phyloP scores from a whole-genome alignment of 2,329 filamentous ascomycete species.

The Fusarium transvaalense region DNA sequence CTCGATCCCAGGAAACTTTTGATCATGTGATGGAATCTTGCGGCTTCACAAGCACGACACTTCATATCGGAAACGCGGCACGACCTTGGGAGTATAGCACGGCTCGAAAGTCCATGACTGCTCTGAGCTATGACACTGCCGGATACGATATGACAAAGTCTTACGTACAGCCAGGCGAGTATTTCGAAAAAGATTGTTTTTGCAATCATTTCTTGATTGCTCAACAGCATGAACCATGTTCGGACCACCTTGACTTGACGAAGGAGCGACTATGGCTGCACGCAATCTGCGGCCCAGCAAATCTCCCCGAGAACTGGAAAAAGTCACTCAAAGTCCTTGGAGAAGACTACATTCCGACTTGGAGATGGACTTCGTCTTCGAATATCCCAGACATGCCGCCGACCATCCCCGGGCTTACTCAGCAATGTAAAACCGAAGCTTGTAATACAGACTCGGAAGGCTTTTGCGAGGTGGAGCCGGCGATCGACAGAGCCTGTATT shows the following conservation, averaged over 20 bases:
- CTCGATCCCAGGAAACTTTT: slow-evolving; percentile 3
- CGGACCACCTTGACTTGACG: neutral
- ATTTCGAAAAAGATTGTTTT: slow-evolving; percentile 37
- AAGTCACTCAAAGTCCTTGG: neutral
- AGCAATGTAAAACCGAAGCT: neutral
- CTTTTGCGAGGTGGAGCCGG: neutral
- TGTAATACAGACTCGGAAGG: neutral
- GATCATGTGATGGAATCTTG: slow-evolving; percentile 17
- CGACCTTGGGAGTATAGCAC: slow-evolving; percentile 35
- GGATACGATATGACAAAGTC: slow-evolving; percentile 14
- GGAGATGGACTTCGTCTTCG: neutral
- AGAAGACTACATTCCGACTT: neutral
- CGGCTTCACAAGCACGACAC: slow-evolving; percentile 10
- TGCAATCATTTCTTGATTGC: slow-evolving; percentile 11
- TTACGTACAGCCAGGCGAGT: neutral
- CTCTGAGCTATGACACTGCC: slow-evolving; percentile 25
- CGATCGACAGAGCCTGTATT: neutral
- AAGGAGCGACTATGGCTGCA: slow-evolving; percentile 24
- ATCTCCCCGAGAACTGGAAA: neutral
- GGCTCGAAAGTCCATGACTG: neutral
- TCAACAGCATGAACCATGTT: slow-evolving; percentile 16
- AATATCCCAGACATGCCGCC: neutral
- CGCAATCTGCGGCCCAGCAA: slow-evolving; percentile 14
- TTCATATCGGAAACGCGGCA: slow-evolving; percentile 20
- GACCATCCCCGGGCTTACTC: fast-evolving